Evolutionary conservation across 805 yeast genomes (phyloP).

Genomic region (Danielia oregonensis): DNA sequence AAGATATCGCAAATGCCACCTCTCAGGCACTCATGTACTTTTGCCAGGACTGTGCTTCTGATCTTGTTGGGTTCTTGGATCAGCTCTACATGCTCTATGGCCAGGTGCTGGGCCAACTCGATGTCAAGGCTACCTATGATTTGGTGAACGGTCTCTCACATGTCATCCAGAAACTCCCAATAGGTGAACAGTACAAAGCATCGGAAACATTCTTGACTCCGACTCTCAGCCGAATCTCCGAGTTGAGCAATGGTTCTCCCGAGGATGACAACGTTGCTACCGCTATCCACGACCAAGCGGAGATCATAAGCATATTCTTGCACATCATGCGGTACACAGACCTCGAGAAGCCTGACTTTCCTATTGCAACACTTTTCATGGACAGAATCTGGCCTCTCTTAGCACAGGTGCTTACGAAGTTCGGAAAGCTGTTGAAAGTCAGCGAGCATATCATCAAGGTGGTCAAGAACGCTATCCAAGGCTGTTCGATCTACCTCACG

Average conservation of each 20-base stretch:
- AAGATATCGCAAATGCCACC: slow-evolving; percentile 73
- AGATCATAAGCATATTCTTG: slow-evolving; percentile 59
- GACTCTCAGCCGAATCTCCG: slow-evolving; percentile 46
- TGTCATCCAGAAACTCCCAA: slow-evolving; percentile 61
- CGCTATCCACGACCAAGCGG: slow-evolving; percentile 64
- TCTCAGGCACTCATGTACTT: slow-evolving; percentile 92
- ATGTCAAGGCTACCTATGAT: slow-evolving; percentile 67
- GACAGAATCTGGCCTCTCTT: slow-evolving; percentile 60
- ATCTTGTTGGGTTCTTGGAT: slow-evolving; percentile 62
- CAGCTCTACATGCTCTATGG: slow-evolving; percentile 75
- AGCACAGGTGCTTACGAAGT: slow-evolving; percentile 43
- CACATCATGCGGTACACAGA: slow-evolving; percentile 50
- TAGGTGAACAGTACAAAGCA: slow-evolving; percentile 48
- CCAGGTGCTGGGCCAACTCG: slow-evolving; percentile 48
- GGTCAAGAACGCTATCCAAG: slow-evolving; percentile 60
- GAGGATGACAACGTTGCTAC: slow-evolving; percentile 21
- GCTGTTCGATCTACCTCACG: slow-evolving; percentile 51
- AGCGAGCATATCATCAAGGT: slow-evolving; percentile 75
- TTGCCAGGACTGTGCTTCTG: slow-evolving; percentile 81
- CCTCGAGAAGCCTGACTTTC: slow-evolving; percentile 38
- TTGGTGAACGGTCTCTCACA: slow-evolving; percentile 88
- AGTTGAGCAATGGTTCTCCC: slow-evolving; percentile 12
- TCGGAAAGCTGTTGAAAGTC: slow-evolving; percentile 57
- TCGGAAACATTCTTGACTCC: slow-evolving; percentile 66
- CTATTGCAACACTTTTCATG: slow-evolving; percentile 49